Percentiles rank a stretch among this genome's conserved stretches.
Conservation (phyloP, 331 rosid genomes). For the Stylosanthes scabra region DNA sequence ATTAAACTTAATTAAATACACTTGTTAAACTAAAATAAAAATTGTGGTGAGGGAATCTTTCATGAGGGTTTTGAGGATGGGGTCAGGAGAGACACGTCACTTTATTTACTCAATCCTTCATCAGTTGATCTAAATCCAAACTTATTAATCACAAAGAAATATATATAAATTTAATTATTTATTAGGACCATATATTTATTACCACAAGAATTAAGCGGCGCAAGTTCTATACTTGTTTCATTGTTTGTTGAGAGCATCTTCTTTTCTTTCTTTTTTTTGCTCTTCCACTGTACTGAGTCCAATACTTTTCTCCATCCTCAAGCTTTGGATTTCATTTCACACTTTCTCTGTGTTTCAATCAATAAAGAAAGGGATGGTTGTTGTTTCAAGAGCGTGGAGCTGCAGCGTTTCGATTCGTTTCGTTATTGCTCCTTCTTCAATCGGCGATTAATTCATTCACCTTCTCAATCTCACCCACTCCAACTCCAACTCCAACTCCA, state of each 20-base stretch:
- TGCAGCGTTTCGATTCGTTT: background rate
- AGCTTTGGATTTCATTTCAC: background rate
- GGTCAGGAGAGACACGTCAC: too few relatives aligned
- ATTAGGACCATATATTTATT: background rate
- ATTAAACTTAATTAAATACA: too few relatives aligned
- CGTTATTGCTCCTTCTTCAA: constrained; percentile 2
- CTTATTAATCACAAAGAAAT: too few relatives aligned
- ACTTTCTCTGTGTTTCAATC: background rate
- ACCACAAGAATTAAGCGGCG: background rate
- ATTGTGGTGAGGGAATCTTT: too few relatives aligned
- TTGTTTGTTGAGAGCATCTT: background rate
- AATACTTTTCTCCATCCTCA: constrained; percentile 9
- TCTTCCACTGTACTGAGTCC: background rate
- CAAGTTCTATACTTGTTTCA: background rate
- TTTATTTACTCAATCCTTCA: too few relatives aligned
- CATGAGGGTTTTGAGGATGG: too few relatives aligned
- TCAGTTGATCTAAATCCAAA: too few relatives aligned
- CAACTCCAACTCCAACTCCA: constrained; percentile 39
- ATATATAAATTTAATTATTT: background rate
- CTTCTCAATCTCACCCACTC: constrained; percentile 16
- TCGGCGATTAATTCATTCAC: constrained; percentile 31
- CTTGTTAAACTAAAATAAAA: too few relatives aligned
- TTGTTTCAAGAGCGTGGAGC: background rate
- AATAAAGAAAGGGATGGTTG: background rate
- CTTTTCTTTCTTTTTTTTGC: background rate